These are phyloP conservation scores for Alternaria gansuensis DNA, from an alignment of 2,329 filamentous ascomycete species.

Conservation along the genomic window DNA sequence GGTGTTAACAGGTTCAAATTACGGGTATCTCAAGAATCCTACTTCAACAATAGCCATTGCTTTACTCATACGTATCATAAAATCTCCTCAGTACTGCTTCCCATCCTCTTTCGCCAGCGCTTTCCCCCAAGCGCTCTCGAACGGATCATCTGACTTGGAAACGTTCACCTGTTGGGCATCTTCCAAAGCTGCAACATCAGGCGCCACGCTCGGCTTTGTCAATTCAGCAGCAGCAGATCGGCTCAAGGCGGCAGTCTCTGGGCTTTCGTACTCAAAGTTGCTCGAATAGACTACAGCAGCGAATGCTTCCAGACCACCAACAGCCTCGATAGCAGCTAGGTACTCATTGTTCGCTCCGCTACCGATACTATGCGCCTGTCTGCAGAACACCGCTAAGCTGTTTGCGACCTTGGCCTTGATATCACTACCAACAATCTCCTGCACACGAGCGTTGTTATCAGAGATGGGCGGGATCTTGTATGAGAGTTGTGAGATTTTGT, in stretches of 20 bases:
- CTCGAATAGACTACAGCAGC: slow-evolving; percentile 87
- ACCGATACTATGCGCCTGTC: slow-evolving; percentile 91
- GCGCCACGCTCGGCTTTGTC: slow-evolving; percentile 41
- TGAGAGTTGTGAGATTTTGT: slow-evolving; percentile 78
- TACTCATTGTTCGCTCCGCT: slow-evolving; percentile 63
- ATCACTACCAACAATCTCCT: slow-evolving; percentile 62
- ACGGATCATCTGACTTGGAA: slow-evolving; percentile 58
- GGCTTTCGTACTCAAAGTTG: slow-evolving; percentile 70
- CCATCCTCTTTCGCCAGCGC: slow-evolving; percentile 62
- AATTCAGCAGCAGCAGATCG: slow-evolving; percentile 58
- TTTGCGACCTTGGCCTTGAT: slow-evolving; percentile 80
- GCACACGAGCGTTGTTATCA: slow-evolving; percentile 55
- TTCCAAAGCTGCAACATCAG: slow-evolving; percentile 65
- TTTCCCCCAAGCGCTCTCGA: slow-evolving; percentile 76
- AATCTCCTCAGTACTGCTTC: slow-evolving; percentile 24
- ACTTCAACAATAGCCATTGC: slow-evolving; percentile 6
- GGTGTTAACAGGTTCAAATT: slow-evolving; percentile 23
- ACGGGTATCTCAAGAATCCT: slow-evolving; percentile 30
- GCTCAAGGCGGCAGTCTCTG: slow-evolving; percentile 38
- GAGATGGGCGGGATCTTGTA: slow-evolving; percentile 71
- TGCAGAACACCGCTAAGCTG: slow-evolving; percentile 86
- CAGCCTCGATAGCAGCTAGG: slow-evolving; percentile 74
- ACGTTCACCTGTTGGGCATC: slow-evolving; percentile 54
- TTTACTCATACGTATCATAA: slow-evolving; percentile 12
- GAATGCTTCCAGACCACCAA: slow-evolving; percentile 81